phyloP scores from a whole-genome alignment of 768 basidiomycete species.

The Tricholoma sp. region DNA sequence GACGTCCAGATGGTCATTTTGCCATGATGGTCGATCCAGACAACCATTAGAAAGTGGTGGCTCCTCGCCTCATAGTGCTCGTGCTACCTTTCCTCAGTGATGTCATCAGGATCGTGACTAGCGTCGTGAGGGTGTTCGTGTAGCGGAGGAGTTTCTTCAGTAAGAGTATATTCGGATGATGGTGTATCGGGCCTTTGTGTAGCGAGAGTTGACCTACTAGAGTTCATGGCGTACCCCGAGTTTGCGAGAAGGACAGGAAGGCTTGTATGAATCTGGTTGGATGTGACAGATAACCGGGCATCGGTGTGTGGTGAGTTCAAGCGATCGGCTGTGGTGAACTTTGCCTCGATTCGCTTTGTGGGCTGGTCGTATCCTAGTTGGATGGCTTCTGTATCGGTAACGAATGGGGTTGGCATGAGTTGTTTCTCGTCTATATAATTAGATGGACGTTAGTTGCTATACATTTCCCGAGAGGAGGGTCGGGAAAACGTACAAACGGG shows the following conservation, averaged over 20 bases:
- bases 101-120: neutral
- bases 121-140: neutral
- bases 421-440: neutral
- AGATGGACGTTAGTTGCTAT: neutral
- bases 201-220: neutral
- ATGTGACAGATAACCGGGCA: neutral
- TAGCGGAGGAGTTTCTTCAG: neutral
- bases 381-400: neutral
- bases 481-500: neutral
- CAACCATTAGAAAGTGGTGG: neutral
- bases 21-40: neutral
- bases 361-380: neutral
- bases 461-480: neutral
- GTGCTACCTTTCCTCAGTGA: neutral
- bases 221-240: neutral
- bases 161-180: neutral
- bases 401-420: neutral
- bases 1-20: neutral
- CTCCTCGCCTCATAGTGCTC: neutral
- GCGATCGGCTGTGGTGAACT: neutral
- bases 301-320: neutral
- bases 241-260: neutral
- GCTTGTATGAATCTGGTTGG: neutral
- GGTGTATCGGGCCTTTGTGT: neutral
- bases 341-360: neutral